Evolutionary conservation across 2,329 filamentous ascomycete species (phyloP).

Genomic region (Trichoderma polysporum): DNA sequence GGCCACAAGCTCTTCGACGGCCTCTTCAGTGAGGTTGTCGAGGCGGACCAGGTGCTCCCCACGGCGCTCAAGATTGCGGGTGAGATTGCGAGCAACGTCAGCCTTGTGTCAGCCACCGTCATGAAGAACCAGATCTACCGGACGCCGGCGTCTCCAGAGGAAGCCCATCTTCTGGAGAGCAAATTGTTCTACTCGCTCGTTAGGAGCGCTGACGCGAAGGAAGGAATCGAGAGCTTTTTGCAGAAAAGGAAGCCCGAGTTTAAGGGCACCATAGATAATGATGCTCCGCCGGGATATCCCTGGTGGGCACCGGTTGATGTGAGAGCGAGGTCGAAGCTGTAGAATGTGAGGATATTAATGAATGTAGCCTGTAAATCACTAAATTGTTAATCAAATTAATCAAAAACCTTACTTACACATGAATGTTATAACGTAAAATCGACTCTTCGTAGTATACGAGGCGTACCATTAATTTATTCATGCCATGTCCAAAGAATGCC

Average conservation of each 20-base stretch:
- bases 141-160: slow-evolving; percentile 60
- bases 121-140: slow-evolving; percentile 73
- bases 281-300: slow-evolving; percentile 60
- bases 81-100: slow-evolving; percentile 67
- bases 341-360: neutral
- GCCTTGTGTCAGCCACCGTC: slow-evolving; percentile 60
- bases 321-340: slow-evolving; percentile 31
- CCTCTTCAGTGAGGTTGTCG: slow-evolving; percentile 66
- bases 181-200: slow-evolving; percentile 62
- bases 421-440: neutral
- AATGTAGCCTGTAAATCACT: neutral
- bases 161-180: slow-evolving; percentile 68
- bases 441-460: neutral
- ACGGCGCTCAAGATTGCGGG: slow-evolving; percentile 65
- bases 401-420: neutral
- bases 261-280: slow-evolving; percentile 57
- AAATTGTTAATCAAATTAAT: too few relatives aligned
- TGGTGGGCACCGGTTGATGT: slow-evolving; percentile 61
- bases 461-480: neutral
- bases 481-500: neutral
- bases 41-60: slow-evolving; percentile 60
- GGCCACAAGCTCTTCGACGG: slow-evolving; percentile 52
- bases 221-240: slow-evolving; percentile 68
- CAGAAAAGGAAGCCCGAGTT: slow-evolving; percentile 67
- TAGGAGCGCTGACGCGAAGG: slow-evolving; percentile 57